Evolutionary conservation across 2,329 filamentous ascomycete genomes (phyloP), one percentile per base, ranked within the genome.

Genomic region (Penicillium sp.): DNA sequence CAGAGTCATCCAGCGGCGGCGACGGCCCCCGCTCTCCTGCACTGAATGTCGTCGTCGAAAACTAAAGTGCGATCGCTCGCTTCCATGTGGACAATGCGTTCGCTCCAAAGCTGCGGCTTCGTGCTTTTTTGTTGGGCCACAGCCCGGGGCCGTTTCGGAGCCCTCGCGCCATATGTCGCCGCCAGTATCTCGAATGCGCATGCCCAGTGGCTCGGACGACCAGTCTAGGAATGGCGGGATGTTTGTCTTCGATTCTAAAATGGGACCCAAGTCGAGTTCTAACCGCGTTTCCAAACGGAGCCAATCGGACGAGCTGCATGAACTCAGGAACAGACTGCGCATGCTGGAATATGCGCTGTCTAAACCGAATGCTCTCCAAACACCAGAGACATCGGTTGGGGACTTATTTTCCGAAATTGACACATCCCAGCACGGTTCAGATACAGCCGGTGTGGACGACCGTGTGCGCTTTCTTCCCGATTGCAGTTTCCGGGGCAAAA

Each of bases 21-120:
- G 74, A 78, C 83, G 63, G 81, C 87, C 76, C 86, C 89, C 69
- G 81, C 81, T 55, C 6, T 86, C 83, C 25, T 89, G 85, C 66
- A 78, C 87, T 30, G 83, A 87, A 68, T 90, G 87, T 66, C 81
- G 89, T 35, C 82, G 87, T 20, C 81, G 89, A 36, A 92, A 92
- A 71, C 76, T 91, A 50, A 89, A 88, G 68, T 92, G 89, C 73
- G 86, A 89, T 74, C 90, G 89, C 66, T 71, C 77, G 18, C 80
- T 87, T 45, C 87, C 89, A 54, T 92, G 88, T 66, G 78, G 78
- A 57, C 89, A 89, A 69, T 75, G 73, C 51, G 54, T 72, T 56
- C 81, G 80, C 60, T 78, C 79, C 28, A 74, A 77, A 56, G 80
- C 78, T 4, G 61, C 62, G 36, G 73, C 76, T 5, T 73, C 74